These are phyloP conservation scores for Zarea fungicola DNA, from an alignment of 2,329 filamentous ascomycete genomes.

Conservation along the genomic window DNA sequence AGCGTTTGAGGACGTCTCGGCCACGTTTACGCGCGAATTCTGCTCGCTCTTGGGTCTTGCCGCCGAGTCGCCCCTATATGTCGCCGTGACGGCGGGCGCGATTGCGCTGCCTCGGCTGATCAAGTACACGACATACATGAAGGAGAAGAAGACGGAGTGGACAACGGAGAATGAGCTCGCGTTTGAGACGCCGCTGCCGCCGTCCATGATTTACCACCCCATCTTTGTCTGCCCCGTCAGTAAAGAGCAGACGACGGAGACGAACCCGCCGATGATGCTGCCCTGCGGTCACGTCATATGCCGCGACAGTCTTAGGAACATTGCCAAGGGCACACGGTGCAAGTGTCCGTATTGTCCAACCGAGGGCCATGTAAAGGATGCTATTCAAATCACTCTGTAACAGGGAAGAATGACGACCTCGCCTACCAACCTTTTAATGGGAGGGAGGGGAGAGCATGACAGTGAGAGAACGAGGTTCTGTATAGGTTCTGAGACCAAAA, in stretches of 20 bases:
- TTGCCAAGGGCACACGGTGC: constrained; percentile 75
- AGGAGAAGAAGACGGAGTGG: constrained; percentile 89
- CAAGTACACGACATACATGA: constrained; percentile 84
- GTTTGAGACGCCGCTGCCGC: constrained; percentile 61
- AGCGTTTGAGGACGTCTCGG: constrained; percentile 76
- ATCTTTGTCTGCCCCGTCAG: constrained; percentile 98
- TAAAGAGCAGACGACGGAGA: constrained; percentile 91
- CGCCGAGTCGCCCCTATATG: constrained; percentile 86
- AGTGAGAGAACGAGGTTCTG: no score
- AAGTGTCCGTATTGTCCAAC: constrained; percentile 96
- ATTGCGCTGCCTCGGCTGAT: constrained; percentile 85
- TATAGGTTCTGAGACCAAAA: no score
- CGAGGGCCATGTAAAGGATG: constrained; percentile 74
- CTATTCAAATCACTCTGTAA: constrained; percentile 64
- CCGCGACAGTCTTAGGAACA: constrained; percentile 70
- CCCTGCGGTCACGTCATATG: constrained; percentile 93
- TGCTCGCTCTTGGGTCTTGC: constrained; percentile 86
- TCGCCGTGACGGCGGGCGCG: constrained; percentile 85
- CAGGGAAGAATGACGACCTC: no score
- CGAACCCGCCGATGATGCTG: constrained; percentile 94
- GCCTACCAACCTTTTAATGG: background rate
- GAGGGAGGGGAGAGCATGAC: no score
- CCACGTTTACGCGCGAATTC: constrained; percentile 91
- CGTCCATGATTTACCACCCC: constrained; percentile 72
- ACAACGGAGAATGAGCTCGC: constrained; percentile 86